These are phyloP conservation scores for Daedaleopsis sinensis DNA, from an alignment of 768 basidiomycete genomes.

Conservation along the genomic window DNA sequence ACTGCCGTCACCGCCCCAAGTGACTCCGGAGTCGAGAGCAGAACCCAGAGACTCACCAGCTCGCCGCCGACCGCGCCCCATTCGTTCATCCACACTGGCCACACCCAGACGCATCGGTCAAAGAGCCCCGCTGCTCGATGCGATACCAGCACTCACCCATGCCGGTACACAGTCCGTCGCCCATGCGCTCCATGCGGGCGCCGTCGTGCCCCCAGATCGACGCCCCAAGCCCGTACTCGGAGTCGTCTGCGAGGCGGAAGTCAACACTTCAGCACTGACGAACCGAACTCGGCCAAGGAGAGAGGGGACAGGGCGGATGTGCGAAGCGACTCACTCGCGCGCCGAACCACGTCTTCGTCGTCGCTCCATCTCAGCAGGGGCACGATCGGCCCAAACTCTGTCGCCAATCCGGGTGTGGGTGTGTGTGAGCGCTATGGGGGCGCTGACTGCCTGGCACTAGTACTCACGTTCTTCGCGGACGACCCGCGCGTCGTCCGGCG, in stretches of 20 bases:
- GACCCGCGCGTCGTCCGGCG: slow-evolving; percentile 11
- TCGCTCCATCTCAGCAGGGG: slow-evolving; percentile 14
- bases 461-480: slow-evolving; percentile 19
- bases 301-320: neutral
- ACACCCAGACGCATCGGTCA: neutral
- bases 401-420: neutral
- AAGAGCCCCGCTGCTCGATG: too few species aligned
- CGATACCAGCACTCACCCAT: slow-evolving; percentile 11
- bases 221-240: slow-evolving; percentile 11
- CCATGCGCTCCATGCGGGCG: neutral
- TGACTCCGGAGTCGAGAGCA: too few species aligned
- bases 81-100: slow-evolving; percentile 15
- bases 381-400: slow-evolving; percentile 15
- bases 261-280: neutral
- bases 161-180: slow-evolving; percentile 1
- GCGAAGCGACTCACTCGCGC: slow-evolving; percentile 10
- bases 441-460: too few species aligned
- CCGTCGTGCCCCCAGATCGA: slow-evolving; percentile 8
- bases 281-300: too few species aligned
- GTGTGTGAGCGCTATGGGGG: too few species aligned
- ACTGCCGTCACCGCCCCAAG: too few species aligned
- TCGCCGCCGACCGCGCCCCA: neutral
- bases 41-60: slow-evolving; percentile 5
- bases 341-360: slow-evolving; percentile 9
- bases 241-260: neutral